phyloP scores from a whole-genome alignment of 2,329 filamentous ascomycete species.

The Anthostomella pinea region DNA sequence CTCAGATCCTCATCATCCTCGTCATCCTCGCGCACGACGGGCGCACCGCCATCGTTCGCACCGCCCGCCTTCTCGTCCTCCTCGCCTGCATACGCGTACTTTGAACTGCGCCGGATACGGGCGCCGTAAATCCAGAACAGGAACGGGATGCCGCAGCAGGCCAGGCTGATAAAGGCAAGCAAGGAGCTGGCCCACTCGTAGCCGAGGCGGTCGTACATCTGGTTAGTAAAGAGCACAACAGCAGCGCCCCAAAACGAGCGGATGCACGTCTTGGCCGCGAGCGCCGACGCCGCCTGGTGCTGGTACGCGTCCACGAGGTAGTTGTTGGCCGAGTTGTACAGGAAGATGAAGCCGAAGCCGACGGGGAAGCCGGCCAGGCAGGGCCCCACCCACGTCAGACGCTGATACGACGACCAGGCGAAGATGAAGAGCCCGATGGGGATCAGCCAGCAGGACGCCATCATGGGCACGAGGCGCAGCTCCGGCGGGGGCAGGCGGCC shows the following conservation, averaged over 20 bases:
- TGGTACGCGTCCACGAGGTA: conserved; percentile 65
- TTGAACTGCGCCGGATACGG: conserved; percentile 63
- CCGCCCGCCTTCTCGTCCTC: conserved; percentile 35
- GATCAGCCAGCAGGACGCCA: conserved; percentile 71
- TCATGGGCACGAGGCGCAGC: conserved; percentile 77
- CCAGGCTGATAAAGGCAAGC: conserved; percentile 70
- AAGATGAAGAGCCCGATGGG: conserved; percentile 58
- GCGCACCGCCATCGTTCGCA: conserved; percentile 1
- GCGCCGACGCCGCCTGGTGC: conserved; percentile 73
- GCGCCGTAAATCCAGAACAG: conserved; percentile 78
- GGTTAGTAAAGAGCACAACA: conserved; percentile 74
- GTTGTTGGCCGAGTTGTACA: conserved; percentile 77
- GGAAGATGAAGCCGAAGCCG: conserved; percentile 79
- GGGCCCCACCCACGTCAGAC: conserved; percentile 68
- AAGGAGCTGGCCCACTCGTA: conserved; percentile 75
- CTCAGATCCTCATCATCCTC: conserved; percentile 3
- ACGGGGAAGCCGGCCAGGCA: conserved; percentile 68
- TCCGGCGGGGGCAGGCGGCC: conserved; percentile 64
- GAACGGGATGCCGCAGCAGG: conserved; percentile 80
- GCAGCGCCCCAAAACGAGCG: conserved; percentile 77
- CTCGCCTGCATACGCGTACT: conserved; percentile 68
- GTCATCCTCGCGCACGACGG: conserved; percentile 3
- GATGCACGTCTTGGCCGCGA: conserved; percentile 79
- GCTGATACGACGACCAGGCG: conserved; percentile 61
- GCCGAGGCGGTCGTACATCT: conserved; percentile 73